phyloP scores from a whole-genome alignment of 2,329 filamentous ascomycete genomes.

The Aspergillus carbonarius region DNA sequence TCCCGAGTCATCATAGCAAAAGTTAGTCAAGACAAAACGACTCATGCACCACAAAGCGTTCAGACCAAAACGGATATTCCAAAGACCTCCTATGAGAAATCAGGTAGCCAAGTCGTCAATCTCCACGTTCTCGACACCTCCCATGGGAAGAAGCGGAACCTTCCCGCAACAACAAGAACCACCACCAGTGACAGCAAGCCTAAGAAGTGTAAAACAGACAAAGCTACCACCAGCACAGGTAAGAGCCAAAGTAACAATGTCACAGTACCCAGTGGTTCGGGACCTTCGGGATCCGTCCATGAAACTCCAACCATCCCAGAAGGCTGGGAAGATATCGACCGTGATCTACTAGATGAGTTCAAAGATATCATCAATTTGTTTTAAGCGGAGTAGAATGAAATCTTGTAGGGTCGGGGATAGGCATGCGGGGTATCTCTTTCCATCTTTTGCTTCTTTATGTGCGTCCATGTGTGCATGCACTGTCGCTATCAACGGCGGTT shows the following conservation, averaged over 20 bases:
- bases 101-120: neutral
- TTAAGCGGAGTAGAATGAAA: conserved; percentile 12
- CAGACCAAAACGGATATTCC: neutral
- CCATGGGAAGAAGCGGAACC: neutral
- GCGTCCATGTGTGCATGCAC: neutral
- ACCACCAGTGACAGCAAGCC: too few species aligned
- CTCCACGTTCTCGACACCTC: neutral
- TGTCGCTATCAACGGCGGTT: neutral
- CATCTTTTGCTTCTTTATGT: neutral
- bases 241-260: neutral
- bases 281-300: neutral
- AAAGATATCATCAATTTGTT: conserved; percentile 42
- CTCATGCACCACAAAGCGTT: neutral
- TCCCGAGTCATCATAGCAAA: neutral
- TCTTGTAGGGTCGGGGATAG: neutral
- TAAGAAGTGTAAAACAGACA: neutral
- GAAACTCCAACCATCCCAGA: neutral
- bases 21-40: neutral
- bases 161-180: neutral
- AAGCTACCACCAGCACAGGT: neutral
- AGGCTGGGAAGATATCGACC: conserved; percentile 40
- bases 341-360: conserved; percentile 41
- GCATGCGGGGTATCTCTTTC: neutral
- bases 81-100: neutral
- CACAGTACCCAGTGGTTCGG: neutral